A percentile compares a stretch with the other conserved stretches of the same genome.
Evolutionary conservation across 371 early-diverging fungal species (phyloP).

Genomic region (Furculomyces boomerangus): DNA sequence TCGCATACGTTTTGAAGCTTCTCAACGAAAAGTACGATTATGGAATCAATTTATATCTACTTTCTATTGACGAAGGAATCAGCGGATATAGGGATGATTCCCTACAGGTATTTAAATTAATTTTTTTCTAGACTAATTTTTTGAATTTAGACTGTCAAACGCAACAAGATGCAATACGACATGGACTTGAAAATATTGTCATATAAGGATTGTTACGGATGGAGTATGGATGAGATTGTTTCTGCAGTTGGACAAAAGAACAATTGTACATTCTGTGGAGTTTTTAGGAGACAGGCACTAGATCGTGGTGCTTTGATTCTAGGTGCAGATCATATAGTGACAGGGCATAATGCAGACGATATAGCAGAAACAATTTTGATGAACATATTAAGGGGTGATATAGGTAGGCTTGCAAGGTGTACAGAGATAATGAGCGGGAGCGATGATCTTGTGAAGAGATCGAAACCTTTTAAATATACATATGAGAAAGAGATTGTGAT

Average conservation of each 20-base stretch:
- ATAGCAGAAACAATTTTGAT: constrained; percentile 99
- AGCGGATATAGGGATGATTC: constrained; percentile 98
- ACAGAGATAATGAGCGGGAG: constrained; percentile 81
- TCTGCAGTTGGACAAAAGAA: constrained; percentile 87
- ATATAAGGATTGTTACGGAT: constrained; percentile 91
- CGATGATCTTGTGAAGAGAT: constrained; percentile 52
- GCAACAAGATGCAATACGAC: constrained; percentile 85
- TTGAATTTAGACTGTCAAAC: constrained; percentile 57
- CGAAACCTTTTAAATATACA: constrained; percentile 98
- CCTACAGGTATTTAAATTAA: constrained; percentile 33
- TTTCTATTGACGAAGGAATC: constrained; percentile 99
- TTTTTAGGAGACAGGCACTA: constrained; percentile 96
- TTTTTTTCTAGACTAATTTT: neutral
- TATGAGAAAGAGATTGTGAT: constrained; percentile 99
- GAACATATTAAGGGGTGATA: constrained; percentile 97
- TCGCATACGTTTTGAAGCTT: constrained; percentile 89
- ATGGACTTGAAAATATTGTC: constrained; percentile 89
- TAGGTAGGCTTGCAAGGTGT: constrained; percentile 85
- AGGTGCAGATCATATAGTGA: constrained; percentile 89
- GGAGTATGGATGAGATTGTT: constrained; percentile 99
- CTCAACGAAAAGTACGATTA: constrained; percentile 92
- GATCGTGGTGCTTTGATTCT: constrained; percentile 92
- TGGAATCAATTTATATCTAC: constrained; percentile 76
- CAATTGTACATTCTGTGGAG: constrained; percentile 99
- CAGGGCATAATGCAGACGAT: constrained; percentile 99